phyloP scores from a whole-genome alignment of 139 green algal genomes.

The Marvania coccoides region DNA sequence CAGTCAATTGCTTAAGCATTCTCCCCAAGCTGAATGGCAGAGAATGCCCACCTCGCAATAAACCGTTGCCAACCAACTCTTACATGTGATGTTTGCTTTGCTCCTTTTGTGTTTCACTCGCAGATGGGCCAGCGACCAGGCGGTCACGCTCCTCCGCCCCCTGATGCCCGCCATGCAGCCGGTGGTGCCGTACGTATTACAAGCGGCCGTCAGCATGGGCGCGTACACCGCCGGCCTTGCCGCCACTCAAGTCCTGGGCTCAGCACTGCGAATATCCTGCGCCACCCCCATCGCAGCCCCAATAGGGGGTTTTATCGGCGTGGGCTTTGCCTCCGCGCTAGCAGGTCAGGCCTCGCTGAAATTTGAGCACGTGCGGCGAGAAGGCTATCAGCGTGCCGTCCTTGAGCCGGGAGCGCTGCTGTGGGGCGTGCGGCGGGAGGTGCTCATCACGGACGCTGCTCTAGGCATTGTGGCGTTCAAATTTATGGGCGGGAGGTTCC shows the following conservation, averaged over 20 bases:
- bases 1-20: too few species aligned
- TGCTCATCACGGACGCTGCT: conserved; percentile 40
- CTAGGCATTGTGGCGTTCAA: conserved; percentile 54
- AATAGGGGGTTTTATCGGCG: conserved; percentile 37
- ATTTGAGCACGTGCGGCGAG: neutral
- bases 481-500: conserved; percentile 52
- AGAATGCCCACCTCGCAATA: too few species aligned
- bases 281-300: conserved; percentile 47
- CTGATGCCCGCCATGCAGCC: too few species aligned
- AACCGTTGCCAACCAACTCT: too few species aligned
- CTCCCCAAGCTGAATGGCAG: too few species aligned
- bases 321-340: conserved; percentile 47
- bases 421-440: conserved; percentile 17
- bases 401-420: neutral
- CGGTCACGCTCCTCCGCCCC: too few species aligned
- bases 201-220: conserved; percentile 15
- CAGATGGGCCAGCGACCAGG: too few species aligned
- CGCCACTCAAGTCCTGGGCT: conserved; percentile 22
- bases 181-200: conserved; percentile 15
- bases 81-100: too few species aligned
- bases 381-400: neutral
- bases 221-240: conserved; percentile 25
- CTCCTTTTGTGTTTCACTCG: too few species aligned
- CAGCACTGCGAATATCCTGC: conserved; percentile 53
- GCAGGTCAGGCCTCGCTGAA: conserved; percentile 41